Evolutionary conservation across 2,329 filamentous ascomycete genomes (phyloP).

Genomic region (Epichloe glyceriae): DNA sequence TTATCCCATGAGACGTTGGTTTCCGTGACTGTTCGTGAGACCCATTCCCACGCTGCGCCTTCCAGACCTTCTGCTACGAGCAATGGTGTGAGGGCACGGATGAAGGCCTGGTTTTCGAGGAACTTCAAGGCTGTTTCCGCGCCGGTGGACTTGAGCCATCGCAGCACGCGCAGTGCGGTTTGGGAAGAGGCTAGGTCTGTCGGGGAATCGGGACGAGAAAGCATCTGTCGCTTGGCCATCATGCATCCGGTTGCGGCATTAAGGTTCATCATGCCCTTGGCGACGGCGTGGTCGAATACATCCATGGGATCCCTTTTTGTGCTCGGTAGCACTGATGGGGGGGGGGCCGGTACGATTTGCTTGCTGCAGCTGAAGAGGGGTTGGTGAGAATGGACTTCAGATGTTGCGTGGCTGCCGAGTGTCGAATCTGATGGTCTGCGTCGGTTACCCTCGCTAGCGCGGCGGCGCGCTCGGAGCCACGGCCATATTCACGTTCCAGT

Average conservation of each 20-base stretch:
- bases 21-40: constrained; percentile 27
- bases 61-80: constrained; percentile 40
- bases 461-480: constrained; percentile 17
- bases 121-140: constrained; percentile 33
- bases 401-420: constrained; percentile 30
- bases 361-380: constrained; percentile 35
- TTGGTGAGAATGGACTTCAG: constrained; percentile 44
- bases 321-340: constrained; percentile 1
- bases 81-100: constrained; percentile 32
- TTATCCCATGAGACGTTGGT: constrained; percentile 9
- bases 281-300: constrained; percentile 42
- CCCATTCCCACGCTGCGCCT: constrained; percentile 39
- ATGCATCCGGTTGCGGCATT: constrained; percentile 41
- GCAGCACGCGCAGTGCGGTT: constrained; percentile 34
- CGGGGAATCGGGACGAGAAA: constrained; percentile 14
- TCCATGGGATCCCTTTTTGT: constrained; percentile 34
- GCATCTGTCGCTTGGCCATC: constrained; percentile 30
- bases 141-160: constrained; percentile 41
- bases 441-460: constrained; percentile 10
- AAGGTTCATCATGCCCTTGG: constrained; percentile 42
- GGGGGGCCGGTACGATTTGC: constrained; percentile 10
- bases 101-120: constrained; percentile 24
- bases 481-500: constrained; percentile 45
- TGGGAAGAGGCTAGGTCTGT: constrained; percentile 26
- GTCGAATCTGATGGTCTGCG: constrained; percentile 18